Percentiles rank a stretch among this genome's conserved stretches.
These are phyloP conservation scores for Neonectria faginata DNA, from an alignment of 2,329 filamentous ascomycete genomes.

Conservation along the genomic window DNA sequence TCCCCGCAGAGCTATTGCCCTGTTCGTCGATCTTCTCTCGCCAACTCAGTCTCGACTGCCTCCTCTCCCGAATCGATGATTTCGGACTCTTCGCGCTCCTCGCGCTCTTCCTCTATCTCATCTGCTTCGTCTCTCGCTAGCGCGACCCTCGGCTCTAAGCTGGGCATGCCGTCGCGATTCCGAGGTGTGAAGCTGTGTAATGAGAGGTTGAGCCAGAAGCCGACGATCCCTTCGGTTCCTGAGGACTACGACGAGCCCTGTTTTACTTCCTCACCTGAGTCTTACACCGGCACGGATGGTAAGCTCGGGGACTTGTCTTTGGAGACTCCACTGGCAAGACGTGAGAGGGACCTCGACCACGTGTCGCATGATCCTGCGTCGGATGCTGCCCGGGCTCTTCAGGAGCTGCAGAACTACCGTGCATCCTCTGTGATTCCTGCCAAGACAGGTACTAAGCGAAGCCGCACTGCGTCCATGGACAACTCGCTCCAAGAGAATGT, in stretches of 20 bases:
- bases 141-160: slow-evolving; percentile 66
- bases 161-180: slow-evolving; percentile 72
- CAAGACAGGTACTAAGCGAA: slow-evolving; percentile 66
- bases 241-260: slow-evolving; percentile 66
- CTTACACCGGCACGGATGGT: slow-evolving; percentile 64
- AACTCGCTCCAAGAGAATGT: slow-evolving; percentile 74
- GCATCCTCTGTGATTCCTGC: slow-evolving; percentile 51
- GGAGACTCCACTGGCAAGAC: slow-evolving; percentile 60
- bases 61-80: slow-evolving; percentile 77
- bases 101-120: slow-evolving; percentile 74
- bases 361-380: slow-evolving; percentile 57
- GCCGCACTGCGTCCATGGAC: slow-evolving; percentile 69
- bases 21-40: slow-evolving; percentile 70
- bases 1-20: slow-evolving; percentile 64
- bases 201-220: slow-evolving; percentile 66
- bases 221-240: slow-evolving; percentile 67
- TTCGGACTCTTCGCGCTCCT: slow-evolving; percentile 71
- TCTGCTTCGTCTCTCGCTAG: slow-evolving; percentile 70
- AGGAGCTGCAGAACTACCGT: slow-evolving; percentile 69
- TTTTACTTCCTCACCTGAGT: slow-evolving; percentile 68
- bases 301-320: slow-evolving; percentile 64
- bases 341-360: slow-evolving; percentile 60
- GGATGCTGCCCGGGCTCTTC: slow-evolving; percentile 68
- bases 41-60: slow-evolving; percentile 70
- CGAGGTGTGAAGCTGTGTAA: slow-evolving; percentile 69